Evolutionary conservation across 345 rosid genomes (phyloP), one percentile per base, ranked within the genome.

Genomic region (Lepidium aucheri): DNA sequence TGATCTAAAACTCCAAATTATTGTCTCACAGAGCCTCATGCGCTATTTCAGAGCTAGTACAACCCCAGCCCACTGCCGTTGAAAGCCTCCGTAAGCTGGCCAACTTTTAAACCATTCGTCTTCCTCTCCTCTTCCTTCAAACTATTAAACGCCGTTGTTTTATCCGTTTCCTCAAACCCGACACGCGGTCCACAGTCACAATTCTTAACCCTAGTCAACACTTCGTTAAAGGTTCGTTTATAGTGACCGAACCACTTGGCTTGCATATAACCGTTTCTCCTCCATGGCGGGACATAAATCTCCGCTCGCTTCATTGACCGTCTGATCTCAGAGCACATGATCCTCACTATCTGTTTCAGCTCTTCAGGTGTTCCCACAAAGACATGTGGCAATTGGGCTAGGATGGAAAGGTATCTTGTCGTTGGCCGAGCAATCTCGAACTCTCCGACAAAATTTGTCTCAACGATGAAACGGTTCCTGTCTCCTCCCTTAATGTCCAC

Each of bases 241-340:
- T 85, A 85, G 13, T 72, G 66, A 33, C 85, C 79, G 18, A 82
- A 82, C 97, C 99, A 90, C 68, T 90, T 94, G 13, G 85, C 84
- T 64, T 84, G 89, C 95, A 90, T 76, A 67, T 85, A 90, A 13
- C 84, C 78, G 9, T 80, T 79, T 55, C 83, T 84, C 73, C 97
- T 85, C 99, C 99, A 94, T 0, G 99, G 99, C 0, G 97, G 89
- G 52, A 87, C 66, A 6, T 57, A 63, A 80, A 90, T 49, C 24
- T 55, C 76, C 3, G 44, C 69, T 44, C 70, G 68, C 44, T 74
- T 83, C 89, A 94, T 79, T 8, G 96, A 86, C 60, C 62, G 66
- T 45, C 80, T 77, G 1, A 82, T 73, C 5, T 81, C 91, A 8
- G 36, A 74, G 73, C 91, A 84, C 93, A 94, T 86, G 13, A 86